Conservation (phyloP, 1,284 basidiomycete species). For the Naganishia albida region DNA sequence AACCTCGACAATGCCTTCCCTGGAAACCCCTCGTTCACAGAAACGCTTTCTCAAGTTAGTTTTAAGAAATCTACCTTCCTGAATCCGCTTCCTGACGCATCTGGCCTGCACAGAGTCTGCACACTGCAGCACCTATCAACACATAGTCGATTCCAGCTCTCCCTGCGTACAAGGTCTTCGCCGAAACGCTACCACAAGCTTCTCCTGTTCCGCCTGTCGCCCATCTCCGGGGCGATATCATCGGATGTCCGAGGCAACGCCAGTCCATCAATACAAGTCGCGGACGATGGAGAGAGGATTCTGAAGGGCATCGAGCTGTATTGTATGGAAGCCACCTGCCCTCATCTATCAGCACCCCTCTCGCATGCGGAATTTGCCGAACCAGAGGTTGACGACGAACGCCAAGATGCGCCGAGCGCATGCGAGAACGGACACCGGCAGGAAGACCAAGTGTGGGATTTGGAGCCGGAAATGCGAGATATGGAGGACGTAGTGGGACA, state of each 20-base stretch:
- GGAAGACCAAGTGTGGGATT: conserved; percentile 41
- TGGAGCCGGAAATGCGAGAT: conserved; percentile 28
- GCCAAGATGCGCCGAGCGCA: background rate
- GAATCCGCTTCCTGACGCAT: background rate
- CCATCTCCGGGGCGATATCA: conserved; percentile 38
- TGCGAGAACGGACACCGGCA: conserved; percentile 35
- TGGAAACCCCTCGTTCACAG: conserved; percentile 5
- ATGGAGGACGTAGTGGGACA: conserved; percentile 31
- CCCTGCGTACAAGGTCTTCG: conserved; percentile 65
- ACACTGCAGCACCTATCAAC: conserved; percentile 59
- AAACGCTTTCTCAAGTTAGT: conserved; percentile 23
- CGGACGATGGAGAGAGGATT: conserved; percentile 34
- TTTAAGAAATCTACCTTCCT: background rate
- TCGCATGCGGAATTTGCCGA: conserved; percentile 58
- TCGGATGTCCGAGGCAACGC: background rate
- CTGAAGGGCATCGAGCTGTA: conserved; percentile 61
- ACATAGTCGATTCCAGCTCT: conserved; percentile 69
- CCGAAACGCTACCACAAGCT: conserved; percentile 64
- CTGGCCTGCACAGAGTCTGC: conserved; percentile 55
- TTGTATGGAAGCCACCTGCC: conserved; percentile 81
- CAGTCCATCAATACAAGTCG: background rate
- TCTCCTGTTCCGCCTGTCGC: conserved; percentile 68
- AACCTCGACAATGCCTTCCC: conserved; percentile 20
- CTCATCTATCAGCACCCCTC: conserved; percentile 79
- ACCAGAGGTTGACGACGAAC: background rate